Evolutionary conservation across 1,284 basidiomycete species (phyloP).

Genomic region (Cutaneotrichosporon spelunceum): DNA sequence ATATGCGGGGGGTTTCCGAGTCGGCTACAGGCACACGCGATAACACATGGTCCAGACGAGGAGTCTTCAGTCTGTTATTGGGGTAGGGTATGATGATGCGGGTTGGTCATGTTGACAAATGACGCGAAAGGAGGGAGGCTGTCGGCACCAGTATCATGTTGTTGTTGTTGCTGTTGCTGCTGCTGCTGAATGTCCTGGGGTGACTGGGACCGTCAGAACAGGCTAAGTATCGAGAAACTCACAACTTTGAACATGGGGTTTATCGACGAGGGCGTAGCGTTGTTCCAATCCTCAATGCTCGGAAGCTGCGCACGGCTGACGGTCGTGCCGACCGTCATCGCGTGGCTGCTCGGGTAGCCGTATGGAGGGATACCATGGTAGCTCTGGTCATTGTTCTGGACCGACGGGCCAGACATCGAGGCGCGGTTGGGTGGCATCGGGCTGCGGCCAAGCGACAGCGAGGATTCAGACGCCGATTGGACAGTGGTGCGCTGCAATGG

Average conservation of each 20-base stretch:
- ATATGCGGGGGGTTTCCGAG: background rate
- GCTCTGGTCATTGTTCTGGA: slow-evolving; percentile 14
- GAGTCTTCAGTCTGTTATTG: background rate
- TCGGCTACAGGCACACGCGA: slow-evolving; percentile 5
- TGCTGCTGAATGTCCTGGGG: slow-evolving; percentile 24
- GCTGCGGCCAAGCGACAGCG: slow-evolving; percentile 17
- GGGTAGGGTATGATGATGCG: background rate
- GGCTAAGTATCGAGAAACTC: slow-evolving; percentile 48
- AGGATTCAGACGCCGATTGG: slow-evolving; percentile 35
- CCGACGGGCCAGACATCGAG: background rate
- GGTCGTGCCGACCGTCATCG: slow-evolving; percentile 39
- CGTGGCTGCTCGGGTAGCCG: slow-evolving; percentile 32
- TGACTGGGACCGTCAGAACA: slow-evolving; percentile 15
- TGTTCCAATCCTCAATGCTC: slow-evolving; percentile 54
- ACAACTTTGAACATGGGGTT: slow-evolving; percentile 91
- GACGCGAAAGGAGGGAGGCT: slow-evolving; percentile 51
- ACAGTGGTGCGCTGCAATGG: slow-evolving; percentile 72
- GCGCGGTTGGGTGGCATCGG: slow-evolving; percentile 8
- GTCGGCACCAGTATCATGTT: slow-evolving; percentile 31
- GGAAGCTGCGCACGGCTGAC: slow-evolving; percentile 49
- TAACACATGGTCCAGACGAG: background rate
- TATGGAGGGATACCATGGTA: slow-evolving; percentile 42
- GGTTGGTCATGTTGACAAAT: slow-evolving; percentile 46
- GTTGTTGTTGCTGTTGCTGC: too few species aligned
- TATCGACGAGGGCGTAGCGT: slow-evolving; percentile 54